These are phyloP conservation scores for Funneliformis caledonium DNA, from an alignment of 371 early-diverging fungal species.

Conservation along the genomic window DNA sequence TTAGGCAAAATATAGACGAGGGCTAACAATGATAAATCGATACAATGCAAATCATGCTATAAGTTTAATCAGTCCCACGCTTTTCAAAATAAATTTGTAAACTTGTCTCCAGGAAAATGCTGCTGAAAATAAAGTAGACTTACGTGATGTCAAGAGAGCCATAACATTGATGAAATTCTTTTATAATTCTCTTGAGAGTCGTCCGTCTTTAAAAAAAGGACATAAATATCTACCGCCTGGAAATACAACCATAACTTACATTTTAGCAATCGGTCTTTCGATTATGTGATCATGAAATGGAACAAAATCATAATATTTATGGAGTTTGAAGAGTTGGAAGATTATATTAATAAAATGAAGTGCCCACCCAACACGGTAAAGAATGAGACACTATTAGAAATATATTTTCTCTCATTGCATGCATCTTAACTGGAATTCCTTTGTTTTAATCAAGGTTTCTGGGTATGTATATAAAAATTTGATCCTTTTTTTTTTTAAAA, in stretches of 20 bases:
- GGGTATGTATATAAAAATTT: constrained; percentile 7
- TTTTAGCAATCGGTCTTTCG: constrained; percentile 38
- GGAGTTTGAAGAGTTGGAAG: constrained; percentile 30
- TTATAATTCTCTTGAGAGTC: constrained; percentile 15
- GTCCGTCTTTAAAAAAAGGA: background rate
- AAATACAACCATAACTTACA: background rate
- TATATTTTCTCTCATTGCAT: constrained; percentile 38
- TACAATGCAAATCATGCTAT: background rate
- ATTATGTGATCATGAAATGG: constrained; percentile 36
- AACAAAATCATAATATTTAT: background rate
- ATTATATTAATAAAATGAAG: constrained; percentile 37
- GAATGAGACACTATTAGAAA: constrained; percentile 41
- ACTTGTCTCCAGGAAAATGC: background rate
- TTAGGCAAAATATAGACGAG: background rate
- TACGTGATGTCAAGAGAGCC: constrained; percentile 39
- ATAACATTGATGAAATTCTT: constrained; percentile 34
- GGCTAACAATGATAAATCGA: background rate
- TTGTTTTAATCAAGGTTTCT: constrained; percentile 37
- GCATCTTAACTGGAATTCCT: constrained; percentile 36
- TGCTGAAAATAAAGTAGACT: background rate
- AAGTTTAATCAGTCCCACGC: background rate
- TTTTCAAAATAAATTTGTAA: constrained; percentile 25
- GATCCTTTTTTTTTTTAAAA: background rate
- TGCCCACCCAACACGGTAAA: constrained; percentile 36
- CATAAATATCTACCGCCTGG: background rate